Evolutionary conservation across 2,329 filamentous ascomycete genomes (phyloP), one percentile per base, ranked within the genome.

Genomic region (Penicillium verrucosum): DNA sequence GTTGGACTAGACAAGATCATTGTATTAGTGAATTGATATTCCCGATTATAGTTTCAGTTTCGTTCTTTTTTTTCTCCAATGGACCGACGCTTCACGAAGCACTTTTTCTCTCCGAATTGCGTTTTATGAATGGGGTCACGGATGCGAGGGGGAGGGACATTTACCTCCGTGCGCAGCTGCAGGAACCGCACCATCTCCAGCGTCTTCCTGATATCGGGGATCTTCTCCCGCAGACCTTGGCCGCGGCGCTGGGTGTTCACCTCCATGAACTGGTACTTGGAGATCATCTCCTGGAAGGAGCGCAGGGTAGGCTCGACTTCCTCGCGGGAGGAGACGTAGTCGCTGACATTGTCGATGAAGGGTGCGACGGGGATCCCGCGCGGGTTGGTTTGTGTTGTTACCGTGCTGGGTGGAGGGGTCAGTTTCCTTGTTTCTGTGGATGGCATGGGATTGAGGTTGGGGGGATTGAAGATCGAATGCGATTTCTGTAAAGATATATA

Each of bases 231-330:
- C 54, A 99, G 79, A 2, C 92, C 92, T 4, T 83, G 81, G 51
- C 89, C 88, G 46, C 94, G 85, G 61, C 91, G 84, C 74, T 96
- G 89, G 57, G 94, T 89, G 75, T 96, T 97, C 72, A 89, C 81
- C 78, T 97, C 92, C 94, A 99, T 99, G 78, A 97, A 99, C 75
- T 97, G 94, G 80, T 99, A 99, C 82, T 99, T 99, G 67, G 92
- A 96, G 72, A 73, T 71, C 69, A 76, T 76, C 62, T 80, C 77
- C 64, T 79, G 77, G 68, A 80, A 79, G 18, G 71, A 73, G 57
- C 72, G 71, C 5, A 80, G 72, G 1, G 77, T 80, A 23, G 73
- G 64, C 61, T 80, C 77, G 60, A 79, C 77, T 47, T 80, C 77
- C 5, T 72, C 71, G 54, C 76, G 72, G 6, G 72, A 72, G 43